phyloP scores from a whole-genome alignment of 2,329 filamentous ascomycete species.

The Endothia cerciana region DNA sequence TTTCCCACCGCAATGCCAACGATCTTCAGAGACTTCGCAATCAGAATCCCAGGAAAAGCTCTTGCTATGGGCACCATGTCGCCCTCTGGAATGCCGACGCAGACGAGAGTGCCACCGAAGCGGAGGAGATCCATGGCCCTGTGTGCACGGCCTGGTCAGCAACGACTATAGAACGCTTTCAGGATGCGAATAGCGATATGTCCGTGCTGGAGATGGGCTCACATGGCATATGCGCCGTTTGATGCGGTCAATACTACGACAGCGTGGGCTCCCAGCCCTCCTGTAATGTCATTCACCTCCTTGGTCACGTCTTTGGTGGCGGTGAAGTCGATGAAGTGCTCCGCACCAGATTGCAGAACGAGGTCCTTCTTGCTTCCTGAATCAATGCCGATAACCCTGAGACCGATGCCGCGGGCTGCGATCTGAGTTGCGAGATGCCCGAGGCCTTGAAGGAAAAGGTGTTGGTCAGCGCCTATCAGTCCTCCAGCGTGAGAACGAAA shows the following conservation, averaged over 20 bases:
- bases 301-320: slow-evolving; percentile 40
- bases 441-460: slow-evolving; percentile 8
- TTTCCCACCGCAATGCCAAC: slow-evolving; percentile 55
- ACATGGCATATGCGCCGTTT: slow-evolving; percentile 49
- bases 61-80: slow-evolving; percentile 47
- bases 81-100: slow-evolving; percentile 55
- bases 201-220: not conserved
- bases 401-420: slow-evolving; percentile 25
- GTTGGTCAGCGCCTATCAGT: slow-evolving; percentile 30
- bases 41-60: slow-evolving; percentile 46
- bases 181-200: not conserved
- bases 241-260: slow-evolving; percentile 60
- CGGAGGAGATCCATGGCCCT: slow-evolving; percentile 52
- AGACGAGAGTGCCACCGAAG: slow-evolving; percentile 54
- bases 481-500: slow-evolving; percentile 54
- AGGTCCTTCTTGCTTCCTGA: slow-evolving; percentile 30
- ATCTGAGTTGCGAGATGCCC: slow-evolving; percentile 25
- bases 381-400: slow-evolving; percentile 29
- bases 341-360: slow-evolving; percentile 58
- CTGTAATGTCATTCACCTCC: slow-evolving; percentile 61
- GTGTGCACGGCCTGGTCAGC: slow-evolving; percentile 19
- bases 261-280: slow-evolving; percentile 62
- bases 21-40: slow-evolving; percentile 49
- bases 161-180: not conserved
- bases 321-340: slow-evolving; percentile 68